Base-by-base conservation (phyloP, 176 grass and related monocot species). In the Pontederia paniculata region DNA sequence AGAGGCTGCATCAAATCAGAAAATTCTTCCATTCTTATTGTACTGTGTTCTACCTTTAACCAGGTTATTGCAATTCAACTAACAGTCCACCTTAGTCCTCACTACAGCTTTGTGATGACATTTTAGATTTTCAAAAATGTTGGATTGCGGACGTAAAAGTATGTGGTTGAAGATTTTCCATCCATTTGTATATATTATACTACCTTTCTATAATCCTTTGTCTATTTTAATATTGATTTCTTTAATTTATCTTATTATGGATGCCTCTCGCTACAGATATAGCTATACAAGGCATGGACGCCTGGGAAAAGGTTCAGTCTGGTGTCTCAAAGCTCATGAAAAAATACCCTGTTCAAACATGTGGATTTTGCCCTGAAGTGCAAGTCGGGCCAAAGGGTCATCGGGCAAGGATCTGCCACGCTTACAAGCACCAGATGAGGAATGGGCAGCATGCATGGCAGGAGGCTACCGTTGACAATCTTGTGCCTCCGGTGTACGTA, bases 401-500 rank as follows among this genome's bases (percentile, higher is more conserved):
- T 17, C 57, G 69, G 69, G 57, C 47, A 12, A 60, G 69, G 57
- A 71, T 60, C 47, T 71, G 69, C 69, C 69, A 62, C 13, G 56
- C 69, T n/a, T 62, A 62, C 57, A 72, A 72, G 19, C 57, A 72
- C 57, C 69, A 71, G 25, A 71, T 71, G 69, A 45, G 69, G 10
- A 17, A 50, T 11, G 69, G 69, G n/a, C 69, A 72, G 46, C 69
- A 72, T 3, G 69, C 69, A 9, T 72, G 69, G 69, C 69, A 72
- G 48, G 48, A 72, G 46, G 69, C 69, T 13, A 62, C 47, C 6
- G n/a, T 72, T 10, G 69, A 62, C 4, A 56, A 72, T 53, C 46
- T 72, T 4, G 13, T 72, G 47, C 57, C 57, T 0, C 69, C 57
- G 1, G 25, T 62, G 17, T 53, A 62, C 8, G 69, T 72, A 13